phyloP scores from a whole-genome alignment of 495 filamentous ascomycete genomes.

The Penicillium argentinense region DNA sequence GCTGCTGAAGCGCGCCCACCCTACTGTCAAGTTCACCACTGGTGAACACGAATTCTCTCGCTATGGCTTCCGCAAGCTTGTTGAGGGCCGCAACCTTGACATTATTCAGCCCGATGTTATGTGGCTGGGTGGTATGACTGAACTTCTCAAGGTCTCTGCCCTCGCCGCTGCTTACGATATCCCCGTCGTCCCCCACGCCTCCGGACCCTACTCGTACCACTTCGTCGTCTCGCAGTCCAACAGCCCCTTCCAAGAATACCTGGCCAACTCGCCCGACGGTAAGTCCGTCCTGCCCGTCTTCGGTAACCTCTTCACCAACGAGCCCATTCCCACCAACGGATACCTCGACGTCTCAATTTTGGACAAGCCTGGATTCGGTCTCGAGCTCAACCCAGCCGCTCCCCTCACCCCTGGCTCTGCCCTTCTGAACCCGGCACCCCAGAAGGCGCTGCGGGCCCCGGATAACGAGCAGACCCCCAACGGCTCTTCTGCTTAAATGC shows the following conservation, averaged over 20 bases:
- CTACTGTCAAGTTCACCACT: conserved; percentile 89
- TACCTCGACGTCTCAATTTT: conserved; percentile 74
- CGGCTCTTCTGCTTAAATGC: conserved; percentile 15
- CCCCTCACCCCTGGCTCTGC: conserved; percentile 70
- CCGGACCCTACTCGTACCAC: conserved; percentile 91
- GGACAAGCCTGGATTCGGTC: conserved; percentile 88
- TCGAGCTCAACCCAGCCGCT: conserved; percentile 81
- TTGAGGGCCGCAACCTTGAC: conserved; percentile 87
- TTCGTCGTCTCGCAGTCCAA: conserved; percentile 89
- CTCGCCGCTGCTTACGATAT: conserved; percentile 91
- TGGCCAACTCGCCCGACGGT: conserved; percentile 87
- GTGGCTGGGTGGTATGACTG: conserved; percentile 93
- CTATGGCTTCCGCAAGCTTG: conserved; percentile 90
- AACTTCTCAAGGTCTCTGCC: conserved; percentile 83
- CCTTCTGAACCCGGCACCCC: conserved; percentile 71
- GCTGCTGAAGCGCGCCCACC: conserved; percentile 84
- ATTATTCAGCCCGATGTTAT: conserved; percentile 95
- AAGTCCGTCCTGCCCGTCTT: conserved; percentile 88
- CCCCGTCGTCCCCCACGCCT: conserved; percentile 90
- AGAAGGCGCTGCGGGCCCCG: conserved; percentile 52
- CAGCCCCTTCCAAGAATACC: conserved; percentile 91
- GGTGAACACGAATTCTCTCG: conserved; percentile 93
- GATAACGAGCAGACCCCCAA: conserved; percentile 30
- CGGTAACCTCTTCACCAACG: conserved; percentile 85
- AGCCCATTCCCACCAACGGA: conserved; percentile 82